phyloP scores from a whole-genome alignment of 1,284 basidiomycete species.

The Cryptococcus floricola region DNA sequence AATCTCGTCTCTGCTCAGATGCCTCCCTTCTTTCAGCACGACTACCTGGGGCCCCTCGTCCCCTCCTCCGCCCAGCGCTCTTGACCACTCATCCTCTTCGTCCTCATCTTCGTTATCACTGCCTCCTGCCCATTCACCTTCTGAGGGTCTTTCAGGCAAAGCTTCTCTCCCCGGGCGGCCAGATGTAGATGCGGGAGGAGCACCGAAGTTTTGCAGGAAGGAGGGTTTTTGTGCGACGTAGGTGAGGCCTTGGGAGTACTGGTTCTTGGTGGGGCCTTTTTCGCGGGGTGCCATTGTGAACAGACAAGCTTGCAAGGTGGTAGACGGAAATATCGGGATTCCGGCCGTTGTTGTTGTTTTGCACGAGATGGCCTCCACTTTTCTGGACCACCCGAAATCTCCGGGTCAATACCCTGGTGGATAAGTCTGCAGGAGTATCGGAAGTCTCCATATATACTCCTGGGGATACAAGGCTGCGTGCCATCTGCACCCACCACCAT shows the following conservation, averaged over 20 bases:
- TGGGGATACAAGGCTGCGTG: no score
- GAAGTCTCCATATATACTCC: no score
- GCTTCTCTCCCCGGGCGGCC: conserved; percentile 13
- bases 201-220: conserved; percentile 43
- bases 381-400: not conserved
- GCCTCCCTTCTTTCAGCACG: conserved; percentile 76
- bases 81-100: conserved; percentile 66
- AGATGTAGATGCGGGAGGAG: conserved; percentile 14
- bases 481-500: conserved; percentile 3
- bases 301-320: no score
- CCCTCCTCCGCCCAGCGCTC: conserved; percentile 64
- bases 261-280: conserved; percentile 21
- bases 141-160: conserved; percentile 36
- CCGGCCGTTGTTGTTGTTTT: not conserved
- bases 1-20: conserved; percentile 67
- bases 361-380: not conserved
- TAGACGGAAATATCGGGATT: not conserved
- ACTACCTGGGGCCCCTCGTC: conserved; percentile 83
- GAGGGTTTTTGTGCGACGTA: conserved; percentile 40
- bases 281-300: conserved; percentile 1
- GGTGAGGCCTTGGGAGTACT: conserved; percentile 29
- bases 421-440: no score
- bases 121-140: conserved; percentile 40
- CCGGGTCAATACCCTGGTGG: no score
- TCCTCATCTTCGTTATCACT: conserved; percentile 51